Base-by-base conservation (phyloP, 371 early-diverging fungal genomes). In the Mucor piriformis region DNA sequence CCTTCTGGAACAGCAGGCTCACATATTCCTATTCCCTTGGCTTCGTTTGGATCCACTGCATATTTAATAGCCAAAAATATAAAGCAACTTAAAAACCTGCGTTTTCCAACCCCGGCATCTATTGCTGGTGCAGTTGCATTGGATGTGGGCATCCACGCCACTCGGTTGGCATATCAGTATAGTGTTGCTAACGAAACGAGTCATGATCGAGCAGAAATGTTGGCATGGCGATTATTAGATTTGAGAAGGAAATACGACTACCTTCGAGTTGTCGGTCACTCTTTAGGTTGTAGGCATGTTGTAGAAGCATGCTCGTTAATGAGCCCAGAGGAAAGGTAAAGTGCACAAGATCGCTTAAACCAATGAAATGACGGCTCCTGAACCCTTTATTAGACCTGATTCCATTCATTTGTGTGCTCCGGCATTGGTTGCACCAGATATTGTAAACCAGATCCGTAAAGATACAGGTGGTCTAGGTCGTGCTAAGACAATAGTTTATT, bases 381-480 rank as follows among this genome's bases (percentile, higher is more conserved):
- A 3, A 18, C 24, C 24, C 16, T 27, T 54, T 43, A 11, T 7
- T 59, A 79, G 81, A 32, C 81, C 81, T 15, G 74, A 81, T 38
- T 61, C 70, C 2, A 54, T 81, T 34, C 81, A 81, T 64, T 58
- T 81, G 13, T 81, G 77, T 51, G 81, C 81, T 12, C 81, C 81
- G 10, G 81, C 81, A 13, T 53, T 81, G 27, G 55, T 69, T 33
- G 54, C 57, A 29, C 46, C 64, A 38, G 81, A 81, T 38, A 67
- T 79, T 38, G 52, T 69, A 25, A 63, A 60, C 24, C 59, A 63
- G 29, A 61, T 79, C 29, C 27, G 37, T 20, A 51, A 38, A 33
- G 71, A 59, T 6, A 43, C 56, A 6, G 69, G 69, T 2, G 73
- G 73, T 20, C 59, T 79, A 21, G 79, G 73, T 24, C 60, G 65